Conservation (phyloP, 164 flowering plant species). For the Hamamelis virginiana region DNA sequence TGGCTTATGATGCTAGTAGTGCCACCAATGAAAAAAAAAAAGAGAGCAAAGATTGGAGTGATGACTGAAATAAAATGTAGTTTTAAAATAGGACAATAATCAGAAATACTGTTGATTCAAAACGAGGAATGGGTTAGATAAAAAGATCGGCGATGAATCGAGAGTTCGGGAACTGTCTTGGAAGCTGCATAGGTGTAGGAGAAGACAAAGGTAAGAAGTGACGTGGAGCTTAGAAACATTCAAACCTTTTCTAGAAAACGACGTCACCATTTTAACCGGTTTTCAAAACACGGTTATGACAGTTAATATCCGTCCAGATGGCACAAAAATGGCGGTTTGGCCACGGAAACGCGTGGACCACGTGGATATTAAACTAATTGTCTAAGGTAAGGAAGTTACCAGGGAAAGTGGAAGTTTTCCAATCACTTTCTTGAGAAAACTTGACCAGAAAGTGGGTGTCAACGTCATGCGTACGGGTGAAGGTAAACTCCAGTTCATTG, state of each 20-base stretch:
- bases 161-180: neutral
- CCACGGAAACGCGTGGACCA: slow-evolving; percentile 22
- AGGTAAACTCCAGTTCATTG: too few species aligned
- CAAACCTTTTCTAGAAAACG: neutral
- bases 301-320: slow-evolving; percentile 13
- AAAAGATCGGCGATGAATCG: neutral
- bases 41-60: too few species aligned
- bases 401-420: neutral
- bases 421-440: too few species aligned
- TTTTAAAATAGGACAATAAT: too few species aligned
- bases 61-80: too few species aligned
- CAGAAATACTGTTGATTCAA: too few species aligned
- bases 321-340: too few species aligned
- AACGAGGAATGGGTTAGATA: neutral
- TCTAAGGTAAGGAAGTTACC: neutral
- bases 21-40: too few species aligned
- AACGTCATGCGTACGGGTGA: too few species aligned
- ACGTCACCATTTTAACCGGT: neutral
- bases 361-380: too few species aligned
- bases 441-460: too few species aligned
- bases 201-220: neutral
- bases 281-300: slow-evolving; percentile 25
- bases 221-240: neutral
- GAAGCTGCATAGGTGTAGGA: neutral
- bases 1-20: too few species aligned